phyloP scores from a whole-genome alignment of 352 stramenopile genomes.

The Phytophthora idaei region DNA sequence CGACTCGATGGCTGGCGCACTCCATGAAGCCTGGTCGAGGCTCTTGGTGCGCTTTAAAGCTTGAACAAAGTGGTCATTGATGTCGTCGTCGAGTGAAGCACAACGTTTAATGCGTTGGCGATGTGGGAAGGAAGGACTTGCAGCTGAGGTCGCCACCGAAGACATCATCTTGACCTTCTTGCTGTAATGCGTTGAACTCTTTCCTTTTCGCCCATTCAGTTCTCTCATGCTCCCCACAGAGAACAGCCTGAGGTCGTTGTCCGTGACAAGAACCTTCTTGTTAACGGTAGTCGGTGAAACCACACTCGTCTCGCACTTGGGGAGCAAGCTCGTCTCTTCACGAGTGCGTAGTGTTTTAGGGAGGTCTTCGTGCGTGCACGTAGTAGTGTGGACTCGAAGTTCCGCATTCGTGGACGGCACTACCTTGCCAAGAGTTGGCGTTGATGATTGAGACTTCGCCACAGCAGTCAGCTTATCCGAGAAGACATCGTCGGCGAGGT shows the following conservation, averaged over 20 bases:
- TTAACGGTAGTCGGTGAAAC: conserved; percentile 45
- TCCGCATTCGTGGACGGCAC: neutral
- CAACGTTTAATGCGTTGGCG: conserved; percentile 13
- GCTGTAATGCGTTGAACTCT: conserved; percentile 18
- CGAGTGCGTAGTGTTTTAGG: neutral
- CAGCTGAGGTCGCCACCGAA: neutral
- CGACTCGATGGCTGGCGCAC: conserved; percentile 2
- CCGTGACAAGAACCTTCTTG: conserved; percentile 57
- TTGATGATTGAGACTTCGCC: neutral
- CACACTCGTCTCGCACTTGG: conserved; percentile 24
- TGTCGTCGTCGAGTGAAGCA: conserved; percentile 16
- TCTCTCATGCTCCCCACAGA: conserved; percentile 26
- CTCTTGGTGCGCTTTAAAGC: conserved; percentile 21
- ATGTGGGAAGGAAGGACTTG: neutral
- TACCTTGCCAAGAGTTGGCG: neutral
- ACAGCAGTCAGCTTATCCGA: conserved; percentile 1
- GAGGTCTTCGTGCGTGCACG: conserved; percentile 3
- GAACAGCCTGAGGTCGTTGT: conserved; percentile 50
- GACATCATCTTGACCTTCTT: conserved; percentile 5
- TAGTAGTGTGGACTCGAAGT: conserved; percentile 21
- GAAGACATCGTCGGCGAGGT: conserved; percentile 27
- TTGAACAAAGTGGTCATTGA: conserved; percentile 6
- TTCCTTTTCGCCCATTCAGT: conserved; percentile 8
- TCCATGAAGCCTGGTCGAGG: conserved; percentile 6
- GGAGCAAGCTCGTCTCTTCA: neutral